phyloP scores from a whole-genome alignment of 73 alveolate genomes.

The Blepharisma stoltei region DNA sequence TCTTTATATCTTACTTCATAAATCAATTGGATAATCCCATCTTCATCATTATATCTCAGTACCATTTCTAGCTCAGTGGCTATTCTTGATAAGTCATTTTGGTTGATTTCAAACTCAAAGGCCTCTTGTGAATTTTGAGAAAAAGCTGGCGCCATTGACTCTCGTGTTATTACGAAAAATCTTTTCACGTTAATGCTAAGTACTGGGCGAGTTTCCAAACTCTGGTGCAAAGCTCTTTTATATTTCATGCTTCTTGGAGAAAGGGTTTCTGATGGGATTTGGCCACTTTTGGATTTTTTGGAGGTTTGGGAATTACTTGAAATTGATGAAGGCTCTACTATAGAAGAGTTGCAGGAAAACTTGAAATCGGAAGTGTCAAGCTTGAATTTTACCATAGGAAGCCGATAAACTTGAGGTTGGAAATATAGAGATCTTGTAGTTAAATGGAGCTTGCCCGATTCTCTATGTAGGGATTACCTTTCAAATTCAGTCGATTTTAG shows the following conservation, averaged over 20 bases:
- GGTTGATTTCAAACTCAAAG: constrained; percentile 9
- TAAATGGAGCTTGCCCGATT: background rate
- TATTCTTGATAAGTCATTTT: background rate
- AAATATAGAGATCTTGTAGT: constrained; percentile 24
- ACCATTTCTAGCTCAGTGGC: constrained; percentile 12
- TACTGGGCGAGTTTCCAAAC: background rate
- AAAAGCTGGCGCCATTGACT: constrained; percentile 19
- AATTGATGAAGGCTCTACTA: background rate
- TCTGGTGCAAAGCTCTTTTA: too few species aligned
- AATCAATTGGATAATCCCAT: background rate
- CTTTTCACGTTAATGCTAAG: background rate
- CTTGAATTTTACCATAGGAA: constrained; percentile 15
- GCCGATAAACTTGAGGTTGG: background rate
- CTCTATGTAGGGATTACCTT: constrained; percentile 1
- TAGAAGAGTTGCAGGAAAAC: background rate
- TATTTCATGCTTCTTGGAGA: background rate
- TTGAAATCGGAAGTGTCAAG: background rate
- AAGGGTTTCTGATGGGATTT: background rate
- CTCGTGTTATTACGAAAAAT: constrained; percentile 1
- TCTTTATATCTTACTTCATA: constrained; percentile 22
- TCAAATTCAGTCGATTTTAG: background rate
- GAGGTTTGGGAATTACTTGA: background rate
- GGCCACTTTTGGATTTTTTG: background rate
- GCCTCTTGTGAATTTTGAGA: background rate
- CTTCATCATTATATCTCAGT: constrained; percentile 20